A percentile compares a stretch with the other conserved stretches of the same genome.
Evolutionary conservation across 1,139 yeast genomes (phyloP).

Genomic region (Hanseniaspora sp.): DNA sequence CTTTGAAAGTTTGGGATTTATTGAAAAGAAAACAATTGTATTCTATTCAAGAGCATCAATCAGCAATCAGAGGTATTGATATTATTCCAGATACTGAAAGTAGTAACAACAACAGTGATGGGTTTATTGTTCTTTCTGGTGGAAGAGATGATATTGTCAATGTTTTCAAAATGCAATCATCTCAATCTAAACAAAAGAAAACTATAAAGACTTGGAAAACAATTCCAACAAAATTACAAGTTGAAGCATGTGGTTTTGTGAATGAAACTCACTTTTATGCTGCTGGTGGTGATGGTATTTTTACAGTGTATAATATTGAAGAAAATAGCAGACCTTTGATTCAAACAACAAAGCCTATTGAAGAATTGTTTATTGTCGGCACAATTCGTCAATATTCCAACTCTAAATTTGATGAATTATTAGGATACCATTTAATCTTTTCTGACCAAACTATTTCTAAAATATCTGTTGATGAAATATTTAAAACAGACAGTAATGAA

Average conservation of each 20-base stretch:
- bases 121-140: conserved; percentile 56
- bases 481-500: conserved; percentile 19
- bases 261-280: conserved; percentile 40
- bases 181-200: conserved; percentile 31
- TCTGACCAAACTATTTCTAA: conserved; percentile 78
- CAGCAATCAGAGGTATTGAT: conserved; percentile 80
- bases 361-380: conserved; percentile 59
- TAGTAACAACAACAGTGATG: conserved; percentile 27
- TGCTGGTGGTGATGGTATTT: conserved; percentile 69
- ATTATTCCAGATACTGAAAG: conserved; percentile 30
- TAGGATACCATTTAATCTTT: conserved; percentile 22
- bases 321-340: conserved; percentile 34
- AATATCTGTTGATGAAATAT: conserved; percentile 33
- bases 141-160: conserved; percentile 70
- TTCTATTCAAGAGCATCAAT: conserved; percentile 60
- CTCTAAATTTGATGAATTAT: conserved; percentile 34
- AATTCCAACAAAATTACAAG: conserved; percentile 60
- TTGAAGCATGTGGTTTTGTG: conserved; percentile 72
- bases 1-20: conserved; percentile 80
- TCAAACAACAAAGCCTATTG: conserved; percentile 44
- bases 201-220: conserved; percentile 51
- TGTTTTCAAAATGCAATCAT: conserved; percentile 37
- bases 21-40: conserved; percentile 62
- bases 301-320: conserved; percentile 49
- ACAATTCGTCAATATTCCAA: conserved; percentile 35